These are phyloP conservation scores for Mycena alexandri DNA, from an alignment of 768 basidiomycete species.

Conservation along the genomic window DNA sequence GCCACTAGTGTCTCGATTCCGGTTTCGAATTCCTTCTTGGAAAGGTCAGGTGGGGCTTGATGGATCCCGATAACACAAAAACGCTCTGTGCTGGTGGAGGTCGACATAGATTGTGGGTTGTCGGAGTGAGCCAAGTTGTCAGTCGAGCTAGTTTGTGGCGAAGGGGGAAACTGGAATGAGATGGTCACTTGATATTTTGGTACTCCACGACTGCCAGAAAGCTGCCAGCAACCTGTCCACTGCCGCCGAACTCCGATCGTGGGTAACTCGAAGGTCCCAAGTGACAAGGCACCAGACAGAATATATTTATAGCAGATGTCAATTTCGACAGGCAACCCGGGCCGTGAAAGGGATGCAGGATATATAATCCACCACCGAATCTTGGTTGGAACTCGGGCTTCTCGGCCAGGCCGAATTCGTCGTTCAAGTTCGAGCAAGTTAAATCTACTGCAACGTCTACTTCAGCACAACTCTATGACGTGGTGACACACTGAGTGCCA, in stretches of 20 bases:
- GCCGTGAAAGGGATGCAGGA: constrained; percentile 2
- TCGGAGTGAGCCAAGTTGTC: constrained; percentile 13
- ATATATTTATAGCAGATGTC: constrained; percentile 7
- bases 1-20: constrained; percentile 14
- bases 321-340: neutral
- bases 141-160: constrained; percentile 5
- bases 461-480: neutral
- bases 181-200: constrained; percentile 12
- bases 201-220: constrained; percentile 9
- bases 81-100: constrained; percentile 12
- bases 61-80: constrained; percentile 12
- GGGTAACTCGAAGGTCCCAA: neutral
- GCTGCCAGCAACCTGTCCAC: constrained; percentile 7
- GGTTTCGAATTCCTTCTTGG: constrained; percentile 13
- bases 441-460: neutral
- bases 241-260: neutral
- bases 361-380: constrained; percentile 4
- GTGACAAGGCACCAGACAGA: constrained; percentile 1
- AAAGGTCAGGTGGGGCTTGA: constrained; percentile 10
- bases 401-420: neutral
- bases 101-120: constrained; percentile 7
- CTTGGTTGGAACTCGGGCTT: neutral
- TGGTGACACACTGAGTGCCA: neutral
- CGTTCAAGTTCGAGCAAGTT: neutral
- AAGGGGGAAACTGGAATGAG: constrained; percentile 5